Evolutionary conservation across 768 basidiomycete genomes (phyloP), one percentile per base, ranked within the genome.

Genomic region (Termitomyces sp.): DNA sequence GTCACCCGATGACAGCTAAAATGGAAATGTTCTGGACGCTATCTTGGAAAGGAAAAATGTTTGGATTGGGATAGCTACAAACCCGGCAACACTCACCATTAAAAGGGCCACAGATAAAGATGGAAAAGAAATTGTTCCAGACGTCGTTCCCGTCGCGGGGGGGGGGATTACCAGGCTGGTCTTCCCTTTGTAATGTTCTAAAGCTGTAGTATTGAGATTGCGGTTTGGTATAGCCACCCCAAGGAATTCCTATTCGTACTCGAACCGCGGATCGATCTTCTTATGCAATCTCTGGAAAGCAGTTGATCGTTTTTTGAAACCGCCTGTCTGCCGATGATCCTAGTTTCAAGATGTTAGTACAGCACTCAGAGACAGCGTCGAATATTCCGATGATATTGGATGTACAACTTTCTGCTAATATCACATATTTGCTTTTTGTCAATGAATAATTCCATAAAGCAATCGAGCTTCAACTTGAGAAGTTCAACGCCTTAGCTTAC

Each of bases 31-130:
- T 73, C 77, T 12, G 81, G 79, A 7, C 62, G 70, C 37, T 54
- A 75, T 38, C 65, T 82, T 38, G 78, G 74, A 5, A 74, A 78
- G n/a, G 69, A n/a, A 75, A 1, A 75, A 73, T 12, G 23, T 78
- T 37, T 73, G 71, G 63, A 57, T 61, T 23, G 59, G 58, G 9
- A 59, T 67, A 8, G 62, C 61, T 10, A 64, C 62, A 5, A 59
- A 66, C 10, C 56, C 68, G 6, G 48, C 67, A n/a, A 55, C 57
- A 5, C 76, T 78, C 56, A 61, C 71, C 25, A 73, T 80, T 31
- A 58, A 58, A 9, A 77, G 74, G 58, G 70, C 72, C 1, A 29
- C 63, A 3, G 73, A 75, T 41, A 58, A 56, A 31, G 51, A 67
- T 53, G 75, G 77, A 5, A 53, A 65, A 14, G 72, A 75, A 49